Base-by-base conservation (phyloP, 2,329 filamentous ascomycete genomes). In the Rosellinia necatrix region DNA sequence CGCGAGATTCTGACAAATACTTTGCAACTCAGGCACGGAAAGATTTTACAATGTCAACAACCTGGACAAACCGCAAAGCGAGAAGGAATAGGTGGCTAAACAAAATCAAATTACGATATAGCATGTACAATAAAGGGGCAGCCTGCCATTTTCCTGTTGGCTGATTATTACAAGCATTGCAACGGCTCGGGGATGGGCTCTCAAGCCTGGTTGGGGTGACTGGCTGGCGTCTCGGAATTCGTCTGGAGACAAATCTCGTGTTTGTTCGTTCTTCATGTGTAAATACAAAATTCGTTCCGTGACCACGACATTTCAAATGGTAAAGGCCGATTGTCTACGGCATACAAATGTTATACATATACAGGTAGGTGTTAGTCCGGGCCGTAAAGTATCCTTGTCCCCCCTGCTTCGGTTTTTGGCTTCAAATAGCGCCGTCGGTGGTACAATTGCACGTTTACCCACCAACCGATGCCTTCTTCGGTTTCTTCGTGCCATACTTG, bases 401-500 rank as follows among this genome's bases (percentile, higher is more conserved):
- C 25, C 29, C 24, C 19, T 27, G n/a, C 25, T 38, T 19, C 17
- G 46, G 25, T 10, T 25, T 21, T 19, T 19, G 9, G 21, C 49
- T 29, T 34, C 17, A 42, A 25, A 19, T 12, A 15, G 17, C n/a
- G 10, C 9, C 3, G 25, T 46, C 24, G 5, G 13, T 8, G 1
- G 32, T 6, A 6, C 5, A 32, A 24, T 43, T 4, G 9, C 19
- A 22, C 13, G 24, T 47, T 29, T 62, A 66, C 52, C 65, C 70
- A 60, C 81, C 78, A 32, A 84, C 78, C 0, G 81, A 81, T 19
- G 87, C 86, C 73, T 86, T 86, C 87, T 97, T 97, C 0, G 94
- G 93, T 80, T 97, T 97, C 87, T 99, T 99, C 46, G 94, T 96
- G 59, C 94, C 94, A 72, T 96, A 99, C 77, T 99, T 99, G 70